Evolutionary conservation across 441 rosid species (phyloP).

Genomic region (Pelargonium citronellum): DNA sequence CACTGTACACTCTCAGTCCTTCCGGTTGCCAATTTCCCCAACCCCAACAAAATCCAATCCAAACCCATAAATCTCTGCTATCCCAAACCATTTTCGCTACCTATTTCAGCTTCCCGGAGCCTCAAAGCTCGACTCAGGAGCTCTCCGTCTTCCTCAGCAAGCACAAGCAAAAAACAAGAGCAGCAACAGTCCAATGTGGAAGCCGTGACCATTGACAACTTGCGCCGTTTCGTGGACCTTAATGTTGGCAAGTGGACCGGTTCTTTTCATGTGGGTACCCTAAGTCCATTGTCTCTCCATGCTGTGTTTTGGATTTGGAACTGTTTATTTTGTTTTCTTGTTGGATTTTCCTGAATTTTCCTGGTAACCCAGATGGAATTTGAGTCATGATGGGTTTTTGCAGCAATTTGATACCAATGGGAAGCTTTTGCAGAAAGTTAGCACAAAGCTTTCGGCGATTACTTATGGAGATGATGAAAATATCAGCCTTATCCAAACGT

Average conservation of each 20-base stretch:
- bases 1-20: conserved; percentile 20
- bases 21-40: conserved; percentile 11
- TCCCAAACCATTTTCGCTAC: conserved; percentile 11
- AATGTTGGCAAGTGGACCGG: conserved; percentile 79
- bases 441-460: conserved; percentile 61
- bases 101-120: conserved; percentile 24
- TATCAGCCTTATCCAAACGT: conserved; percentile 89
- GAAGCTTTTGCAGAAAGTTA: conserved; percentile 56
- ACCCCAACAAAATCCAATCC: conserved; percentile 3
- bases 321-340: not conserved
- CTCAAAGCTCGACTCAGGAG: conserved; percentile 23
- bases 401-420: conserved; percentile 87
- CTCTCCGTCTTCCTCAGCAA: conserved; percentile 22
- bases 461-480: conserved; percentile 85
- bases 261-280: conserved; percentile 52
- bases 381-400: conserved; percentile 13
- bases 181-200: conserved; percentile 1
- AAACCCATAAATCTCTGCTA: conserved; percentile 16
- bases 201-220: conserved; percentile 60
- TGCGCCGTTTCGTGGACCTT: conserved; percentile 57
- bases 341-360: not conserved
- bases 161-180: conserved; percentile 22
- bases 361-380: not conserved
- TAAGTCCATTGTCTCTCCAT: not conserved
- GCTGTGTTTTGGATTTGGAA: not conserved